Conservation (phyloP, 208 protist genomes). For the Leishmania amazonensis region DNA sequence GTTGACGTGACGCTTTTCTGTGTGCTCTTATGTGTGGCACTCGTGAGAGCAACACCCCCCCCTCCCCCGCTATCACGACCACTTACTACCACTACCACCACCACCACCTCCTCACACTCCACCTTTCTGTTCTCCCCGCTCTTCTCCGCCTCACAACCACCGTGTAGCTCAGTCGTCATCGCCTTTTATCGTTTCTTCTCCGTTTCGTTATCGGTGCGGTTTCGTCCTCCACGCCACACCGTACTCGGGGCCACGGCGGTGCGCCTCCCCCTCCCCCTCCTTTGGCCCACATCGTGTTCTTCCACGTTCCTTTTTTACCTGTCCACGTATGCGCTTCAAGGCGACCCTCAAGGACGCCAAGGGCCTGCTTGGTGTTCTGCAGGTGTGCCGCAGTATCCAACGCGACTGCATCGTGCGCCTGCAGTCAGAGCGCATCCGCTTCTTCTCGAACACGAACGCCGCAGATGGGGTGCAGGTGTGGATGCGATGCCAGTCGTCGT, state of each 20-base stretch:
- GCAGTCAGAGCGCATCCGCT: constrained; percentile 55
- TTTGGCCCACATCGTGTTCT: not conserved
- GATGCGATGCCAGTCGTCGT: constrained; percentile 60
- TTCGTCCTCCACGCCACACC: not conserved
- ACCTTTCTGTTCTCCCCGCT: not conserved
- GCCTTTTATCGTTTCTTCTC: not conserved
- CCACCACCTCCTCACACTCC: too few relatives aligned
- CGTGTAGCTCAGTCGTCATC: too few relatives aligned
- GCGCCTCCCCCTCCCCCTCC: not conserved
- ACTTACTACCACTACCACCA: too few relatives aligned
- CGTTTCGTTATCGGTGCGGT: not conserved
- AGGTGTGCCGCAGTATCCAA: constrained; percentile 71
- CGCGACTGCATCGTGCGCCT: constrained; percentile 64
- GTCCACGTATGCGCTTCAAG: constrained; percentile 69
- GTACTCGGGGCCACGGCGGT: not conserved
- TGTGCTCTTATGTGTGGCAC: not conserved
- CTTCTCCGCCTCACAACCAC: not conserved
- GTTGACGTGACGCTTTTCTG: not conserved
- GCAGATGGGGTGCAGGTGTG: constrained; percentile 76
- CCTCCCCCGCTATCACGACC: not conserved
- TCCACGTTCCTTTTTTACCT: not conserved
- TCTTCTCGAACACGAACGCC: constrained; percentile 68
- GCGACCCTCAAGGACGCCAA: constrained; percentile 64
- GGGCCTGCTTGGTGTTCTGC: constrained; percentile 52
- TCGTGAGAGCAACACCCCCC: not conserved